Base-by-base conservation (phyloP, 257 asterid genomes). In the Thymus mandschuricus region DNA sequence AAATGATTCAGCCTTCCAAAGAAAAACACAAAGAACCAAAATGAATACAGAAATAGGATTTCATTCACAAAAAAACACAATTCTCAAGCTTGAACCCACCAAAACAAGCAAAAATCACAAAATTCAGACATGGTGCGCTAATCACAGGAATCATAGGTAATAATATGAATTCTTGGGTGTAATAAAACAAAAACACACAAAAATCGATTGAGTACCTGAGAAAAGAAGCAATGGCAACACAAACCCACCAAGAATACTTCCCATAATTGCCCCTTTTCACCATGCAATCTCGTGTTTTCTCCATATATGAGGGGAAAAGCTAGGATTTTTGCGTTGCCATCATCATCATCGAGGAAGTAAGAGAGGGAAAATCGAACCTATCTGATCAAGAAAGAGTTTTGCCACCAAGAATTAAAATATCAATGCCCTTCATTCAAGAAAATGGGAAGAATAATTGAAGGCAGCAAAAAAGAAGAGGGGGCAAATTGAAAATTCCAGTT, bases 151-250 rank as follows among this genome's bases (percentile, higher is more conserved):
- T 29, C 66, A 28, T 44, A 45, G 65, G 8, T 21, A 21, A 63
- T 21, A 54, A 44, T 44, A 44, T 2, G 21, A 0, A 41, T 8
- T 1, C 21, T 1, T 21, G 13, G 50, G 31, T 38, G 66, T 2
- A 33, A 75, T 41, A 15, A 21, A 67, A 54, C 68, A 10, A 21
- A 21, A 21, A 21, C 21, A 54, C 46, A 59, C 10, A 59, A 34
- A 66, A 27, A 15, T 68, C 34, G 12, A 52, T 29, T 71, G 43
- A 35, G 8, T 81, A 87, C 97, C 97, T 80, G 83, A 50, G 69
- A 91, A 70, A 3, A 91, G 93, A 81, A 91, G 90, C 83, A 71
- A 64, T 41, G 97, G 96, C 91, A 91, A 80, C 55, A 85, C 84
- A 86, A 87, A 80, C 41, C 89, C 89, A 44, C 81, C 86, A 69